Base-by-base conservation (phyloP, 139 green algal species). In the Asterochloris sp. region DNA sequence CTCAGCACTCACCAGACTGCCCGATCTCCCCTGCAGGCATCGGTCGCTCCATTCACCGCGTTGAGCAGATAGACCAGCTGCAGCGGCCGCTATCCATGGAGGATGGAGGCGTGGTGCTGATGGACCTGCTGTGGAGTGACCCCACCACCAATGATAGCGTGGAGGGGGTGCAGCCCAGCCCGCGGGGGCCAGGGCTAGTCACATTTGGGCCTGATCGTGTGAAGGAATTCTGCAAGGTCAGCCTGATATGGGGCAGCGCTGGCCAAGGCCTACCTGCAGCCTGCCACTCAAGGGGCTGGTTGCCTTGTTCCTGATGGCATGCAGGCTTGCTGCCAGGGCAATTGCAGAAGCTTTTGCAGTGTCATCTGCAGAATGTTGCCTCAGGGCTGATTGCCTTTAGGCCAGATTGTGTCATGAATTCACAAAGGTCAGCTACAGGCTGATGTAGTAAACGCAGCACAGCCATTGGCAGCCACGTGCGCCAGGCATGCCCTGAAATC, bases 81-180 rank as follows among this genome's bases (percentile, higher is more conserved):
- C 83, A 96, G 82, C 91, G 97, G 47, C 97, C 97, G 16, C 87
- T 98, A 62, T 98, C 93, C 21, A 99, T 99, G 96, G 96, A 99
- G 87, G 91, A 95, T 24, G 95, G 94, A 27, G 92, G 88, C 54
- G 86, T 96, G 63, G 89, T 98, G 82, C 92, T 99, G 12, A 99
- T 99, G 97, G 97, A 99, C 88, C 91, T 99, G 78, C 89, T 99
- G 73, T 99, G 97, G 97, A 89, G 78, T 24, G 97, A 99, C 85
- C 97, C 97, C 82, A 99, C 97, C 83, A 98, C 95, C 82, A 99
- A 98, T 86, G 97, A 99, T 84, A 87, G 85, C 16, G 91, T 98
- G 54, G 92, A 98, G 79, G 95, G 96, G 15, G 92, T 99, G 87
- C 96, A 97, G 90, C 96, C 96, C 62, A 96, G 90, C 75, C 95